phyloP scores from a whole-genome alignment of 352 stramenopile species.

The Peronosclerospora sorghi region DNA sequence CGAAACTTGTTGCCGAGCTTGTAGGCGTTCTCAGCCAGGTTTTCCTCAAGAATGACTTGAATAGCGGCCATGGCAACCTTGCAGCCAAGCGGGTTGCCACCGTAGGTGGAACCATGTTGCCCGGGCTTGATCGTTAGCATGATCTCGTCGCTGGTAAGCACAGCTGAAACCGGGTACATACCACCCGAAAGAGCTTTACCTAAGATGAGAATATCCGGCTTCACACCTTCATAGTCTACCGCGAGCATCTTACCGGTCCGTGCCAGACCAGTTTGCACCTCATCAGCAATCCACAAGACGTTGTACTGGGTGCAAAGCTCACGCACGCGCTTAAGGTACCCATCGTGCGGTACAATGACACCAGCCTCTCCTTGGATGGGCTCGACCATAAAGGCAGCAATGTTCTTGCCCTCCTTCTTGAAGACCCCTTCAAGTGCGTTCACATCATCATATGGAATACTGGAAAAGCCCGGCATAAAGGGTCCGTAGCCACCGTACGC shows the following conservation, averaged over 20 bases:
- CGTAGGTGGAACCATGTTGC: conserved; percentile 96
- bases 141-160: conserved; percentile 93
- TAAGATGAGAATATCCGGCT: conserved; percentile 97
- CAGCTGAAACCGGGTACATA: conserved; percentile 95
- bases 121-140: conserved; percentile 98
- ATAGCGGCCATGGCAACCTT: conserved; percentile 95
- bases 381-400: conserved; percentile 98
- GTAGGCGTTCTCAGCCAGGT: conserved; percentile 90
- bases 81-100: conserved; percentile 94
- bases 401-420: conserved; percentile 75
- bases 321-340: conserved; percentile 88
- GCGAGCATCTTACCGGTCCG: conserved; percentile 95
- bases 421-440: conserved; percentile 75
- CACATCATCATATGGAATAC: conserved; percentile 90
- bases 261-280: conserved; percentile 96
- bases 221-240: conserved; percentile 92
- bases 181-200: conserved; percentile 95
- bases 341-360: conserved; percentile 95
- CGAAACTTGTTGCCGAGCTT: conserved; percentile 91
- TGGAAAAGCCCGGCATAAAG: conserved; percentile 95
- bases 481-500: conserved; percentile 89
- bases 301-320: conserved; percentile 96
- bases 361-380: conserved; percentile 98
- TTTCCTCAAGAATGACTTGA: conserved; percentile 89
- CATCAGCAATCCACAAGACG: conserved; percentile 97